Evolutionary conservation across 2,329 filamentous ascomycete genomes (phyloP), one percentile per base, ranked within the genome.

Genomic region (Xylaria multiplex): DNA sequence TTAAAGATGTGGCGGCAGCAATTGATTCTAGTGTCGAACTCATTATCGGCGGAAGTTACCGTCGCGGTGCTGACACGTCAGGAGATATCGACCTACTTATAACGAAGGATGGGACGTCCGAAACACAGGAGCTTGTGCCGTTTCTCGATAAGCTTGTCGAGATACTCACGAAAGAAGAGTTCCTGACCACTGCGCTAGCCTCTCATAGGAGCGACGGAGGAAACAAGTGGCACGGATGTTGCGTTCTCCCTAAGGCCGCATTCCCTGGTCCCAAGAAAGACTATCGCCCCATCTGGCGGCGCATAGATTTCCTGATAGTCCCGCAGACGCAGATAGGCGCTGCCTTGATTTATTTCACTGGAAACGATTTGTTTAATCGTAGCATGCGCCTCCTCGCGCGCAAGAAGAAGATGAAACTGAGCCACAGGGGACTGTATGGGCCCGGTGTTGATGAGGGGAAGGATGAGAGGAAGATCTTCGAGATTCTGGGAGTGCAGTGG

Each of bases 311-410:
- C 22, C 81, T 97, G 1, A 85, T 96, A 3, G 94, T 97, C 0
- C 93, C 94, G 0, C 89, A 89, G 71, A 82, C 86, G 1, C 90
- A 97, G 77, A 84, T 93, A 57, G 95, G 95, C 1, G 94, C 92
- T 0, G 93, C 94, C 0, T 77, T 97, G 67, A 86, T 97, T n/a
- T 97, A 97, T 76, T 98, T 97, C 75, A 97, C 95, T 0, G 95
- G 95, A 0, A 96, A 97, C 71, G 94, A 97, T 76, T 91, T 97
- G 40, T 97, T 97, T 81, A 97, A 97, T 77, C 84, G 94, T 16
- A 96, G 92, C 74, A 87, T 97, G 77, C 82, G 95, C 69, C 79
- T 96, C 16, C 78, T 97, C 69, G 93, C 93, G 14, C 87, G 88
- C 45, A 93, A 88, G 79, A 96, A 92, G 79, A 87, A 88, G 0